Evolutionary conservation across 169 alveolate genomes (phyloP).

Genomic region (Toxoplasma gondii): DNA sequence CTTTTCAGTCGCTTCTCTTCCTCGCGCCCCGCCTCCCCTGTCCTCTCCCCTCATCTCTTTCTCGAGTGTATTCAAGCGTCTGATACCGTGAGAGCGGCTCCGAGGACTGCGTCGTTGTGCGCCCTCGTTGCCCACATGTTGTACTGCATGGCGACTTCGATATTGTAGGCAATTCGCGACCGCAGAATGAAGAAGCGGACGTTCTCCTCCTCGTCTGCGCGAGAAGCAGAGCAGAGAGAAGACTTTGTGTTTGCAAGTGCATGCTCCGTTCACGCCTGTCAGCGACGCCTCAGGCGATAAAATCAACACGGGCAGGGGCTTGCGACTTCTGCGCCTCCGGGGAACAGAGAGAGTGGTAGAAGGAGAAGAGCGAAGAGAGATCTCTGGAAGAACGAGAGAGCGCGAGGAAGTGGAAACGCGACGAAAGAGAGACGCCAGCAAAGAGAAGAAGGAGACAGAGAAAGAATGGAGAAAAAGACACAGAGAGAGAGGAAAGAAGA

Average conservation of each 20-base stretch:
- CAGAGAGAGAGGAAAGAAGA: not conserved
- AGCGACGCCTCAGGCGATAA: not conserved
- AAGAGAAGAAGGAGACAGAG: not conserved
- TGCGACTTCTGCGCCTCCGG: too few species aligned
- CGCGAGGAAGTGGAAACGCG: not conserved
- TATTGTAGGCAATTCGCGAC: conserved; percentile 1
- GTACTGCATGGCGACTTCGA: conserved; percentile 27
- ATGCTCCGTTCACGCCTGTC: not conserved
- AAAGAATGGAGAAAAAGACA: not conserved
- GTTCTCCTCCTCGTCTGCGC: conserved; percentile 16
- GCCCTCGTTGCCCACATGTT: conserved; percentile 40
- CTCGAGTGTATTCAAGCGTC: too few species aligned
- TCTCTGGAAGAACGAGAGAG: not conserved
- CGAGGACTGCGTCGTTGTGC: conserved; percentile 13
- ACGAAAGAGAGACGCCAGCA: not conserved
- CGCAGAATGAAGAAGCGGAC: conserved; percentile 34
- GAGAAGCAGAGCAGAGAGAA: not conserved
- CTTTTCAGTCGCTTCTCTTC: too few species aligned
- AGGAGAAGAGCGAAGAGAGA: too few species aligned
- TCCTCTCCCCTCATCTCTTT: too few species aligned
- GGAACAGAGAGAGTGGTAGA: too few species aligned
- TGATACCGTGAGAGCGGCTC: not conserved
- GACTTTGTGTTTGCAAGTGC: not conserved
- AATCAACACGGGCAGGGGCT: too few species aligned
- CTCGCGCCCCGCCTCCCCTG: too few species aligned